Conservation (phyloP, 345 rosid genomes). For the Salix purpurea region DNA sequence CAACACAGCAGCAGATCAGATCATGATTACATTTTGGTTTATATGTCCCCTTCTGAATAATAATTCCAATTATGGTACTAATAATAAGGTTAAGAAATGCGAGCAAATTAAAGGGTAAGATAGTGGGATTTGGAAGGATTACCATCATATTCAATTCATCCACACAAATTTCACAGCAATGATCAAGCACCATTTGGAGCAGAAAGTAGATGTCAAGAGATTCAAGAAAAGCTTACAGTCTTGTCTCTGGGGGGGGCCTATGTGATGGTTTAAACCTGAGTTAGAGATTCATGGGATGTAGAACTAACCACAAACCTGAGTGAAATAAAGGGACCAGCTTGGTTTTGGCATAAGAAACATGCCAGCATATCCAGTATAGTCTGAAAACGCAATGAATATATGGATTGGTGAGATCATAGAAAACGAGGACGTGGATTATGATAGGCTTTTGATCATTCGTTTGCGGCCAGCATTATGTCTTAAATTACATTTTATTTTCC, state of each 20-base stretch:
- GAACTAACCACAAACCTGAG: background rate
- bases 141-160: conserved; percentile 20
- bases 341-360: background rate
- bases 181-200: conserved; percentile 8
- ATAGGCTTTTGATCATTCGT: background rate
- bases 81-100: conserved; percentile 40
- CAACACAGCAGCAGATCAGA: conserved; percentile 27
- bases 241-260: background rate
- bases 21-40: conserved; percentile 62
- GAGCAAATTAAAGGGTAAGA: conserved; percentile 33
- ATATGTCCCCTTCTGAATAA: conserved; percentile 54
- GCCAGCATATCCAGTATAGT: background rate
- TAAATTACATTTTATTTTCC: background rate
- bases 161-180: conserved; percentile 13
- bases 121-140: conserved; percentile 39
- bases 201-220: background rate
- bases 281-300: background rate
- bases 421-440: background rate
- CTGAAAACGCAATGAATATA: background rate
- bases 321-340: background rate
- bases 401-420: background rate
- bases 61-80: conserved; percentile 50
- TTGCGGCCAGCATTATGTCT: background rate
- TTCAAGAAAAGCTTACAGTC: background rate
- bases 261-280: background rate